A percentile compares a stretch with the other conserved stretches of the same genome.
phyloP scores from a whole-genome alignment of 2,329 filamentous ascomycete species.

The Trichoderma sp. region DNA sequence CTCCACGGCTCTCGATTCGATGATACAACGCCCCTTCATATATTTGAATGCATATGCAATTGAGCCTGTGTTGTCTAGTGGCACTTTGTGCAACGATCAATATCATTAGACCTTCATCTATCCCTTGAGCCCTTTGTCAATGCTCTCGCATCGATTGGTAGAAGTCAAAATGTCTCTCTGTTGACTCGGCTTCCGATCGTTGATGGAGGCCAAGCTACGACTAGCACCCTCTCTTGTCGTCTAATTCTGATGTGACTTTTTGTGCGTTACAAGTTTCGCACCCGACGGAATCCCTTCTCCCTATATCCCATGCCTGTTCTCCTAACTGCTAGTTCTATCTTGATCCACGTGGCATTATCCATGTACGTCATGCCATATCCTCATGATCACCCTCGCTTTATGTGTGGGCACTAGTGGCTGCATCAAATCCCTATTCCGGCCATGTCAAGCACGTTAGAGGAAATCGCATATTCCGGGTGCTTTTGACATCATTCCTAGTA shows the following conservation, averaged over 20 bases:
- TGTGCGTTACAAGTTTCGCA: not conserved
- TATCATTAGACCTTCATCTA: too few relatives aligned
- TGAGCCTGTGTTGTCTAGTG: accelerated
- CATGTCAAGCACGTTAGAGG: not conserved
- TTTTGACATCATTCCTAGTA: not conserved
- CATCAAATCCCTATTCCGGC: not conserved
- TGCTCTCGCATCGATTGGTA: not conserved
- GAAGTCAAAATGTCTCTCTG: not conserved
- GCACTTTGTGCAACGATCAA: not conserved
- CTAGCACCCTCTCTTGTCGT: not conserved
- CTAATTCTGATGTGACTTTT: not conserved
- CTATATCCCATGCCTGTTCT: not conserved
- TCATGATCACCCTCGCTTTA: not conserved
- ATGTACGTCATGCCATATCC: not conserved
- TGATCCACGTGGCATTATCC: not conserved
- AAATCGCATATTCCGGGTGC: not conserved
- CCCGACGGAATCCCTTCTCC: not conserved
- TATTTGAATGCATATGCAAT: not conserved
- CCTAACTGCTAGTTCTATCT: not conserved
- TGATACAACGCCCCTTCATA: not conserved
- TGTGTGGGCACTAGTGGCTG: not conserved
- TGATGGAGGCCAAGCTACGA: not conserved
- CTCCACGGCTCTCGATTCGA: not conserved
- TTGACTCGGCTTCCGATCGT: not conserved
- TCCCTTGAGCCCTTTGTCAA: too few relatives aligned